Base-by-base conservation (phyloP, 495 filamentous ascomycete genomes). In the Trichodelitschia bisporula region DNA sequence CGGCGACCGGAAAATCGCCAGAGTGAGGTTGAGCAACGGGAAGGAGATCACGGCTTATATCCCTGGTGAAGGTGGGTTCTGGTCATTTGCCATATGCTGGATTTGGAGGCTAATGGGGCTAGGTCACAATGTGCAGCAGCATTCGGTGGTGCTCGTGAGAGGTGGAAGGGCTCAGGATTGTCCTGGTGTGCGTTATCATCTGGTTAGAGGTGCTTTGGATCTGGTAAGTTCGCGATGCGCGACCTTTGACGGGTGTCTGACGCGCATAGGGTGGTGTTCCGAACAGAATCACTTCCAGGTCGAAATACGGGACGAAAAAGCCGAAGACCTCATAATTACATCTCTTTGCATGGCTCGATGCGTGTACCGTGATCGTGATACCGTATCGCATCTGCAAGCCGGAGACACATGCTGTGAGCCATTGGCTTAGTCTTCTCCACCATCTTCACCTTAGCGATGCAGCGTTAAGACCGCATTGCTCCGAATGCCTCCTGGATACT, bases 291-390 rank as follows among this genome's bases (percentile, higher is more conserved):
- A 76, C 66, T 2, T 76, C 73, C 48, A 64, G 86, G 44, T 90
- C 78, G 34, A 99, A 99, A 58, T 99, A 89, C 43, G 86, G 86
- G 36, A 90, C 89, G 10, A 99, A 99, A 70, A 95, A 91, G 56
- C 84, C 86, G 1, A 93, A 92, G 69, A 66, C 64, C 44, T 58
- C 62, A 26, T 46, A 36, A n/a, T 24, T n/a, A n/a, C n/a, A n/a
- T n/a, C n/a, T n/a, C n/a, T n/a, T n/a, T n/a, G n/a, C n/a, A n/a
- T n/a, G n/a, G n/a, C n/a, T n/a, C n/a, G n/a, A n/a, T n/a, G n/a
- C n/a, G n/a, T n/a, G n/a, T n/a, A n/a, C n/a, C n/a, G n/a, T n/a
- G n/a, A n/a, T n/a, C n/a, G n/a, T n/a, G n/a, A n/a, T n/a, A n/a
- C n/a, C n/a, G n/a, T n/a, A n/a, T n/a, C n/a, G n/a, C n/a, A n/a